These are phyloP conservation scores for Pleurotus platypus DNA, from an alignment of 768 basidiomycete genomes.

Conservation along the genomic window DNA sequence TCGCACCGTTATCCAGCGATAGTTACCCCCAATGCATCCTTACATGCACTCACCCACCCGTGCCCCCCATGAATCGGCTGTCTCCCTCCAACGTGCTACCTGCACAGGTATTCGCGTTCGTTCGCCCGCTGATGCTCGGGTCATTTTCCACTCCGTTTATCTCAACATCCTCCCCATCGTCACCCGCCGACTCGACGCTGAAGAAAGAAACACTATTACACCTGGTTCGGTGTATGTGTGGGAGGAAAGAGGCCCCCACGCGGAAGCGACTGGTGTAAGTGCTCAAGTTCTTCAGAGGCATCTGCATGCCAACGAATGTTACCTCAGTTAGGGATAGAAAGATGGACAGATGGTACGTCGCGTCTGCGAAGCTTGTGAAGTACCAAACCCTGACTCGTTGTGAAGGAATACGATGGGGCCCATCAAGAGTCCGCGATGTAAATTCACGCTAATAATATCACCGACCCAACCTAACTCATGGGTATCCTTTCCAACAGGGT, in stretches of 20 bases:
- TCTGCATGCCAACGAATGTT: background rate
- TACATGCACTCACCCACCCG: conserved; percentile 4
- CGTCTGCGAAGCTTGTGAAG: background rate
- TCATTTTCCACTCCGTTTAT: conserved; percentile 74
- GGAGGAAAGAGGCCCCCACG: conserved; percentile 75
- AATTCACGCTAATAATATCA: conserved; percentile 12
- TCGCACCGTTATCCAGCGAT: background rate
- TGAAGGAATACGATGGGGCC: conserved; percentile 72
- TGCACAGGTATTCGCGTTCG: conserved; percentile 48
- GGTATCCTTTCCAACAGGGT: conserved; percentile 40
- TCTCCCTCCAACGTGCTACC: conserved; percentile 46
- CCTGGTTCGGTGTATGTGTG: conserved; percentile 81
- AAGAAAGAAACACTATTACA: conserved; percentile 68
- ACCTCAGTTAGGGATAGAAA: conserved; percentile 68
- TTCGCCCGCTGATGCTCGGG: conserved; percentile 48
- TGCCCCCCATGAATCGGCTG: background rate
- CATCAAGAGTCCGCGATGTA: conserved; percentile 76
- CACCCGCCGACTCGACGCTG: conserved; percentile 69
- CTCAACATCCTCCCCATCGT: conserved; percentile 73
- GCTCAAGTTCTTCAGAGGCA: background rate
- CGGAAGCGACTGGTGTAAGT: conserved; percentile 70
- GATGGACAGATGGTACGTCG: conserved; percentile 71
- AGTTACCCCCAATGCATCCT: conserved; percentile 4
- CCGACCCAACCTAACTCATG: background rate
- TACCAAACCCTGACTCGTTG: conserved; percentile 4